phyloP scores from a whole-genome alignment of 805 yeast species.

The Tetrapisispora iriomotensis region DNA sequence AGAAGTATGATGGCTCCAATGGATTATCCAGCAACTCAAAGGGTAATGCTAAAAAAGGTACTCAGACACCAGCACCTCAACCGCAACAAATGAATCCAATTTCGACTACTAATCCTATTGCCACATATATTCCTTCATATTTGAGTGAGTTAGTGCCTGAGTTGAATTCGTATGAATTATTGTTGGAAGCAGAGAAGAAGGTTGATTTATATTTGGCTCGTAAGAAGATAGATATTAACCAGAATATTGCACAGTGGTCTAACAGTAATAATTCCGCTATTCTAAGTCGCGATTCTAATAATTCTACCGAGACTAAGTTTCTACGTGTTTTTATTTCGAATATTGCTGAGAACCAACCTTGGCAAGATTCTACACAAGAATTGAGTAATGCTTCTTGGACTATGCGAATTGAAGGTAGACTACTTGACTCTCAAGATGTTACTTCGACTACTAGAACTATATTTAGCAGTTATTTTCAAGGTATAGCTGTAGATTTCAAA shows the following conservation, averaged over 20 bases:
- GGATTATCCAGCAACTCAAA: not conserved
- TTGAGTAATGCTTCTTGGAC: constrained; percentile 59
- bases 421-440: constrained; percentile 43
- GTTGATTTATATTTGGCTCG: constrained; percentile 75
- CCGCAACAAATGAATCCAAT: constrained; percentile 20
- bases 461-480: constrained; percentile 73
- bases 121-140: constrained; percentile 39
- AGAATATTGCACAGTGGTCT: constrained; percentile 39
- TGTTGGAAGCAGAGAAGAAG: constrained; percentile 72
- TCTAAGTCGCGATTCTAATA: constrained; percentile 28
- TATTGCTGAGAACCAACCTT: constrained; percentile 76
- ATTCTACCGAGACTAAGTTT: constrained; percentile 31
- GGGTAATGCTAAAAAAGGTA: not conserved
- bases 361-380: constrained; percentile 42
- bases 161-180: constrained; percentile 57
- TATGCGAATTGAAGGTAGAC: constrained; percentile 76
- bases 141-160: constrained; percentile 49
- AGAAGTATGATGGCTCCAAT: not conserved
- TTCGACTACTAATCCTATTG: constrained; percentile 39
- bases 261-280: constrained; percentile 19
- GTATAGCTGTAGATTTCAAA: constrained; percentile 69
- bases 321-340: constrained; percentile 77
- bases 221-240: constrained; percentile 79
- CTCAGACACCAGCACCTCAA: no score
- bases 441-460: constrained; percentile 44